phyloP scores from a whole-genome alignment of 805 yeast species.

The Millerago galiae region DNA sequence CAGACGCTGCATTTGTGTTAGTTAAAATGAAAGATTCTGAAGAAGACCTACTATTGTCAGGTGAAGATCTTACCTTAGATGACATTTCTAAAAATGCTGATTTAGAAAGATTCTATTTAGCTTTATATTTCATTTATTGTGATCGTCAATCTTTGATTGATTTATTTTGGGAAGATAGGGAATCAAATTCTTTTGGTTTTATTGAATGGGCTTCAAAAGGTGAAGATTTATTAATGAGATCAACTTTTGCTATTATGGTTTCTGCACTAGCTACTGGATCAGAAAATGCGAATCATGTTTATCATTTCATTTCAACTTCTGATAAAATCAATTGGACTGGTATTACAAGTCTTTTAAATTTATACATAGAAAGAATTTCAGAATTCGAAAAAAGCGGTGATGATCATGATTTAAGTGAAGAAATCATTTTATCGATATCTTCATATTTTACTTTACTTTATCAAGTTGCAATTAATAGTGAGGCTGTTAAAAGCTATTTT shows the following conservation, averaged over 20 bases:
- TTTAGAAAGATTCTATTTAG: slow-evolving; percentile 77
- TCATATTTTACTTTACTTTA: slow-evolving; percentile 66
- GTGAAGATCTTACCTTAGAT: slow-evolving; percentile 50
- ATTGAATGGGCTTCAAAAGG: slow-evolving; percentile 83
- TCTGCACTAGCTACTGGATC: slow-evolving; percentile 67
- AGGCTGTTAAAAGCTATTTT: slow-evolving; percentile 25
- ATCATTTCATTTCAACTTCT: slow-evolving; percentile 36
- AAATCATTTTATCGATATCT: slow-evolving; percentile 65
- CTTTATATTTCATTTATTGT: slow-evolving; percentile 63
- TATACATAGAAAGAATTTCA: slow-evolving; percentile 41
- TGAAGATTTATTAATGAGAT: slow-evolving; percentile 73
- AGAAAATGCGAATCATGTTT: slow-evolving; percentile 44
- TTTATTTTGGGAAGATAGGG: slow-evolving; percentile 63
- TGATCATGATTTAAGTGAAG: slow-evolving; percentile 66
- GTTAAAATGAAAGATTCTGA: slow-evolving; percentile 67
- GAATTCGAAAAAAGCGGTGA: slow-evolving; percentile 30
- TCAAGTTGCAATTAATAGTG: slow-evolving; percentile 40
- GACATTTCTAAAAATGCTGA: slow-evolving; percentile 71
- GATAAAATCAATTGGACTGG: slow-evolving; percentile 48
- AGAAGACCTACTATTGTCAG: slow-evolving; percentile 62
- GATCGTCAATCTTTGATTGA: slow-evolving; percentile 52
- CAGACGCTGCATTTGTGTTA: slow-evolving; percentile 58
- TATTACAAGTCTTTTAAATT: slow-evolving; percentile 46
- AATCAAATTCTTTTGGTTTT: slow-evolving; percentile 68
- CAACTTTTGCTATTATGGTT: slow-evolving; percentile 74